Percentiles rank a stretch among this genome's conserved stretches.
Conservation (phyloP, 2,329 filamentous ascomycete genomes). For the Neospermospora avenae region DNA sequence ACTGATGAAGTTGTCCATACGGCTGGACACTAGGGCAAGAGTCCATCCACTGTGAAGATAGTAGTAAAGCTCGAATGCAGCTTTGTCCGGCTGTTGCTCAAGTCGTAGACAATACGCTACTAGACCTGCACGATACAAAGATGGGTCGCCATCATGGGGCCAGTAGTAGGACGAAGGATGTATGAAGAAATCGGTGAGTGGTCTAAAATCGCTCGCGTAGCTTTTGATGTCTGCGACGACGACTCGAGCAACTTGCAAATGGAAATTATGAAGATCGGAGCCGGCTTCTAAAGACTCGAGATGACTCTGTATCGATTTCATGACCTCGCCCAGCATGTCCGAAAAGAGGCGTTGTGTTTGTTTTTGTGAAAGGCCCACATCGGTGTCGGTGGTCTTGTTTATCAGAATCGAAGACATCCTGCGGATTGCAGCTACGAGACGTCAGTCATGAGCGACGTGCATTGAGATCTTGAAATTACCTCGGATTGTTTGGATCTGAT, state of each 20-base stretch:
- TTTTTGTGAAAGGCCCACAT: slow-evolving; percentile 17
- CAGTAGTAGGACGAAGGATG: slow-evolving; percentile 28
- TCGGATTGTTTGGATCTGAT: slow-evolving; percentile 13
- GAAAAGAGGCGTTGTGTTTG: slow-evolving; percentile 19
- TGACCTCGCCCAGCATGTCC: slow-evolving; percentile 23
- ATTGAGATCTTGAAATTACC: neutral
- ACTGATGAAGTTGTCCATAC: slow-evolving; percentile 15
- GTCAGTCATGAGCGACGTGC: neutral
- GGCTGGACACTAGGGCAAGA: slow-evolving; percentile 21
- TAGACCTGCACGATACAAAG: slow-evolving; percentile 29
- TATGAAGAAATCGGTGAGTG: slow-evolving; percentile 29
- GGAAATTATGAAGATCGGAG: slow-evolving; percentile 20
- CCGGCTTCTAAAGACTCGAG: slow-evolving; percentile 23
- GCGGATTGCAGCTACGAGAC: slow-evolving; percentile 11
- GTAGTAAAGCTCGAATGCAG: slow-evolving; percentile 28
- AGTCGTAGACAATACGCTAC: slow-evolving; percentile 30
- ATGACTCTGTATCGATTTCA: slow-evolving; percentile 28
- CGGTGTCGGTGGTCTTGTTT: slow-evolving; percentile 9
- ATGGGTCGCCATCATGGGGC: slow-evolving; percentile 31
- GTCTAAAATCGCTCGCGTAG: slow-evolving; percentile 27
- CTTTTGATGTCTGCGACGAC: slow-evolving; percentile 27
- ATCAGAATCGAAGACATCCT: slow-evolving; percentile 20
- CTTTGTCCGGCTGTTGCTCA: slow-evolving; percentile 17
- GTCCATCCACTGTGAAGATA: slow-evolving; percentile 32
- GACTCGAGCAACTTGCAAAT: slow-evolving; percentile 26